These are phyloP conservation scores for Westerdykella sp. DNA, from an alignment of 2,329 filamentous ascomycete genomes.

Conservation along the genomic window DNA sequence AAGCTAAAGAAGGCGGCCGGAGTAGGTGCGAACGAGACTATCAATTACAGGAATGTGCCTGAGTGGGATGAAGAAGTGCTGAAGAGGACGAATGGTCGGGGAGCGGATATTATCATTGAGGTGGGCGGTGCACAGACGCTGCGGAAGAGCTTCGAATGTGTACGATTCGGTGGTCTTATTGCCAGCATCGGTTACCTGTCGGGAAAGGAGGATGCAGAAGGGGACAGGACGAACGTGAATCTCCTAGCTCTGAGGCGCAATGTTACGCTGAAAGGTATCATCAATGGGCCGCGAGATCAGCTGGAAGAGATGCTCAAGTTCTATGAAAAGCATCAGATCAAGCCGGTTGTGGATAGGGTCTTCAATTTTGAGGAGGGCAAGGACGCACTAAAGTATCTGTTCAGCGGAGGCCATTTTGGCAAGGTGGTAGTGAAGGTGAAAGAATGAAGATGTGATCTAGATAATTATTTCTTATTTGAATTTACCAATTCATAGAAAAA, in stretches of 20 bases:
- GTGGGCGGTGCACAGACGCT: conserved; percentile 48
- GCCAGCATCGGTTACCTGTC: conserved; percentile 41
- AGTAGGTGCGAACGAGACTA: conserved; percentile 52
- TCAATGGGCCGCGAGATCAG: conserved; percentile 57
- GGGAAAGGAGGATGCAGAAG: conserved; percentile 51
- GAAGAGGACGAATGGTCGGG: conserved; percentile 37
- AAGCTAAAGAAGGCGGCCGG: conserved; percentile 50
- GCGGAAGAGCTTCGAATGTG: conserved; percentile 40
- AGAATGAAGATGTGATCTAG: conserved; percentile 4
- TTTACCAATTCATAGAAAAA: neutral
- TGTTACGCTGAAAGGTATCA: conserved; percentile 52
- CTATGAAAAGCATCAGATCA: conserved; percentile 38
- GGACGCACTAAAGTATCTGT: conserved; percentile 26
- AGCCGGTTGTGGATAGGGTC: conserved; percentile 37
- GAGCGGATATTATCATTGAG: conserved; percentile 48
- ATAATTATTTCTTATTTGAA: neutral
- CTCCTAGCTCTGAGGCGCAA: conserved; percentile 48
- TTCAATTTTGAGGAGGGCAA: conserved; percentile 34
- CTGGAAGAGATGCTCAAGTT: conserved; percentile 42
- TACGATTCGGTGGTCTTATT: conserved; percentile 40
- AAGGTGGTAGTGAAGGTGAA: conserved; percentile 34
- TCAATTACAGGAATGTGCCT: conserved; percentile 55
- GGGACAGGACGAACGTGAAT: conserved; percentile 55
- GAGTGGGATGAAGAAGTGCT: conserved; percentile 57
- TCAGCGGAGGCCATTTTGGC: conserved; percentile 36